Conservation (phyloP, 331 rosid species). For the Telfairia occidentalis region DNA sequence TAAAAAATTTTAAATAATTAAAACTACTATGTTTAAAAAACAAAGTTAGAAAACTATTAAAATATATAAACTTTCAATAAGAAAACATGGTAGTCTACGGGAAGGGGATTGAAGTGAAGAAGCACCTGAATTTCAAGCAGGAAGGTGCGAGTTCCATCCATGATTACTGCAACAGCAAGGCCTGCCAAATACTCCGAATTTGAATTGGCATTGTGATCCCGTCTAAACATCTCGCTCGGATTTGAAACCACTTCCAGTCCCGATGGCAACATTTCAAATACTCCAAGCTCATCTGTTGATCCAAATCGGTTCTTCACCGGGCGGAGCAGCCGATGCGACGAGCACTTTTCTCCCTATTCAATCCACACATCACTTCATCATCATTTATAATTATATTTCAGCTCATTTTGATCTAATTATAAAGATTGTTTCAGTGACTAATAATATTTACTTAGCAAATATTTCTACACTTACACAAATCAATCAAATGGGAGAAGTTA, state of each 20-base stretch:
- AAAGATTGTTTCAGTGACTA: no score
- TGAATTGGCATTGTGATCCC: conserved; percentile 44
- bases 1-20: no score
- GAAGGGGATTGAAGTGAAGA: not conserved
- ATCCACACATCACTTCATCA: not conserved
- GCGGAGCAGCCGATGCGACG: conserved; percentile 78
- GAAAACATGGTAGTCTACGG: not conserved
- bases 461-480: no score
- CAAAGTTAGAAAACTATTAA: no score
- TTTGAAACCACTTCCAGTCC: conserved; percentile 63
- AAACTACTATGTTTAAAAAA: no score
- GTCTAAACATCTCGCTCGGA: conserved; percentile 69
- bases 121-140: conserved; percentile 87
- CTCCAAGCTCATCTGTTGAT: conserved; percentile 95
- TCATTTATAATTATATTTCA: no score
- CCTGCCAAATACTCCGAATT: conserved; percentile 70
- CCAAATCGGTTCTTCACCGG: conserved; percentile 93
- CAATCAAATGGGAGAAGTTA: no score
- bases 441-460: no score
- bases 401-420: no score
- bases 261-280: conserved; percentile 72
- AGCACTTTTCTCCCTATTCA: conserved; percentile 70
- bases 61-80: no score
- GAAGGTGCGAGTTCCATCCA: conserved; percentile 91
- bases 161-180: conserved; percentile 67